phyloP scores from a whole-genome alignment of 2,329 filamentous ascomycete species.

The Exophiala alcalophila region DNA sequence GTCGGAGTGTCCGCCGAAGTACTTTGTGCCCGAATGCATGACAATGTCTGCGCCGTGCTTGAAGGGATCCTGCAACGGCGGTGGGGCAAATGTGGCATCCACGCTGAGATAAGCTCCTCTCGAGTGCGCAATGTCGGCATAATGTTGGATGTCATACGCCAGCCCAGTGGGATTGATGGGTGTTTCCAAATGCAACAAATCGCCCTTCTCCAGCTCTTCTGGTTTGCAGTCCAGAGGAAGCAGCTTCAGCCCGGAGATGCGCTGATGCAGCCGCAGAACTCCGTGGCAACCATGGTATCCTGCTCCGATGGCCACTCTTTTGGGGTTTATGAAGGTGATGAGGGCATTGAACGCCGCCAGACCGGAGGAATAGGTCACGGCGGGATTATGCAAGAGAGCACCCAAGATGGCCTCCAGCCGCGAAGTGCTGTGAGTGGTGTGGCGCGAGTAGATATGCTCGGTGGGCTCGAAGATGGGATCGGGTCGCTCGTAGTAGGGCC shows the following conservation, averaged over 20 bases:
- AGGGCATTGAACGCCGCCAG: slow-evolving; percentile 85
- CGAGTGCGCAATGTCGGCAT: slow-evolving; percentile 68
- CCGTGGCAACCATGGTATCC: slow-evolving; percentile 95
- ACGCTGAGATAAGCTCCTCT: slow-evolving; percentile 75
- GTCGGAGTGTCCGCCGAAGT: slow-evolving; percentile 92
- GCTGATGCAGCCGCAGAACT: slow-evolving; percentile 69
- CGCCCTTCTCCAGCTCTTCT: slow-evolving; percentile 67
- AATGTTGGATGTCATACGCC: slow-evolving; percentile 69
- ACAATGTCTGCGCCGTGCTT: slow-evolving; percentile 75
- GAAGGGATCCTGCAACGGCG: slow-evolving; percentile 84
- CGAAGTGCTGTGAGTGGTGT: slow-evolving; percentile 72
- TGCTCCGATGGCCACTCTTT: slow-evolving; percentile 73
- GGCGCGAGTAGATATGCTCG: slow-evolving; percentile 77
- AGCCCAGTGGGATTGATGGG: slow-evolving; percentile 88
- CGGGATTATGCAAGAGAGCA: slow-evolving; percentile 65
- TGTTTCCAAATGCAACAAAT: slow-evolving; percentile 88
- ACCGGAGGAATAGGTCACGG: slow-evolving; percentile 78
- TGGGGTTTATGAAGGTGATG: slow-evolving; percentile 78
- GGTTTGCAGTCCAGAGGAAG: slow-evolving; percentile 68
- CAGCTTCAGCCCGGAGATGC: slow-evolving; percentile 71
- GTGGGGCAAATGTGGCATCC: slow-evolving; percentile 90
- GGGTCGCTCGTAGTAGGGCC: slow-evolving; percentile 41
- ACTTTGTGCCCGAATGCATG: slow-evolving; percentile 94
- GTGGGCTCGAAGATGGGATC: slow-evolving; percentile 41
- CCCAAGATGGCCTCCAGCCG: slow-evolving; percentile 82